These are phyloP conservation scores for Clarireedia monteithiana DNA, from an alignment of 2,329 filamentous ascomycete species.

Conservation along the genomic window DNA sequence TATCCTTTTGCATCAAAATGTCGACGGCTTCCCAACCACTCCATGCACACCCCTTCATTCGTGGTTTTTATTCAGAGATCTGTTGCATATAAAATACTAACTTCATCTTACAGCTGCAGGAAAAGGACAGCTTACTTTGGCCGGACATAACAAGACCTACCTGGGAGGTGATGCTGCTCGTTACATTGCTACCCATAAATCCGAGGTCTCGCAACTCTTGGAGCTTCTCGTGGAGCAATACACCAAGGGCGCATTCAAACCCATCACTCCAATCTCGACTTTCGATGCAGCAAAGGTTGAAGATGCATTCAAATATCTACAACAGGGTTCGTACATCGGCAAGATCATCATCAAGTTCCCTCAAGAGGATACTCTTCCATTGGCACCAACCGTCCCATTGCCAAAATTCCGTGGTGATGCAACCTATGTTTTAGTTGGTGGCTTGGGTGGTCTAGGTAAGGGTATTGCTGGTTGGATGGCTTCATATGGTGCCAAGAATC, in stretches of 20 bases:
- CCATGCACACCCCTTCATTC: not conserved
- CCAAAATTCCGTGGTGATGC: conserved; percentile 10
- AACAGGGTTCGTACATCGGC: conserved; percentile 34
- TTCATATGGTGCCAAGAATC: conserved; percentile 10
- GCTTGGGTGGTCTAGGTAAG: conserved; percentile 34
- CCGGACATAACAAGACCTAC: not conserved
- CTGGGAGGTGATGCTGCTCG: not conserved
- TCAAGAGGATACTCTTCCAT: not conserved
- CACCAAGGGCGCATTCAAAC: conserved; percentile 11
- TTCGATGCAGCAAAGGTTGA: conserved; percentile 31
- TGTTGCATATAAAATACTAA: not conserved
- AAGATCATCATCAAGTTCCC: conserved; percentile 32
- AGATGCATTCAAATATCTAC: conserved; percentile 26
- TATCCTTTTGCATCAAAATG: not conserved
- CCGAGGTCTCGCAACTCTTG: not conserved
- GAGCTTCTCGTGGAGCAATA: not conserved
- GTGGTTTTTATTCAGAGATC: not conserved
- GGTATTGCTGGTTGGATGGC: conserved; percentile 32
- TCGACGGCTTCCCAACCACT: not conserved
- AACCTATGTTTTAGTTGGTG: conserved; percentile 34
- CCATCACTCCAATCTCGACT: conserved; percentile 23
- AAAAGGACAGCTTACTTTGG: conserved; percentile 1
- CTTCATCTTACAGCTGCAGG: not conserved
- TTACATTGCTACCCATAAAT: not conserved
- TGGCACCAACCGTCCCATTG: conserved; percentile 14